Conservation (phyloP, 148 eudicot genomes). For the Camellia lanceoleosa region DNA sequence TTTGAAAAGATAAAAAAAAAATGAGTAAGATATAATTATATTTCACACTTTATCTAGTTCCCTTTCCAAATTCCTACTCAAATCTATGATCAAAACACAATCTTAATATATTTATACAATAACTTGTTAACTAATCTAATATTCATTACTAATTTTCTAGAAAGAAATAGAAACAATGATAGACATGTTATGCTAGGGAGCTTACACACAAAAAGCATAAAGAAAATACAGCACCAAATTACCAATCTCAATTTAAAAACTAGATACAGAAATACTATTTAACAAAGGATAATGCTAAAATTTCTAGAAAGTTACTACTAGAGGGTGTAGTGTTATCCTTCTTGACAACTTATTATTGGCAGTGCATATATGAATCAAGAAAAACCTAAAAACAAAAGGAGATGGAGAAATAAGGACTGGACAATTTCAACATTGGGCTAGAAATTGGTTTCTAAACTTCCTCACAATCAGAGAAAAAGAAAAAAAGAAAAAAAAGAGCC, state of each 20-base stretch:
- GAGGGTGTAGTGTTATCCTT: constrained; percentile 2
- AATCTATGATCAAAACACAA: no score
- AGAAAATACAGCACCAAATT: neutral
- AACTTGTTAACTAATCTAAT: no score
- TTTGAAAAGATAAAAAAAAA: no score
- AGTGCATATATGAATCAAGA: constrained; percentile 9
- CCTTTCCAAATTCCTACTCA: no score
- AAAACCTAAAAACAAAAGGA: constrained; percentile 6
- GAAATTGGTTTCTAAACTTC: constrained; percentile 9
- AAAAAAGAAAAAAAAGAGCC: neutral
- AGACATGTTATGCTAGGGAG: no score
- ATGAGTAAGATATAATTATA: no score
- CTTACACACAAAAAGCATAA: neutral
- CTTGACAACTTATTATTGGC: constrained; percentile 12
- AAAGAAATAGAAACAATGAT: no score
- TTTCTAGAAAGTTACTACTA: constrained; percentile 10
- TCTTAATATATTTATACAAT: no score
- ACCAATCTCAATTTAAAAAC: neutral
- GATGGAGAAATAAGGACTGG: constrained; percentile 8
- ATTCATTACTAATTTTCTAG: no score
- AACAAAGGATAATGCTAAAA: constrained; percentile 8
- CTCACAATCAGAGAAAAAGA: neutral
- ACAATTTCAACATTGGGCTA: constrained; percentile 15
- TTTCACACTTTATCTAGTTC: no score
- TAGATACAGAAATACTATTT: neutral